A percentile compares a stretch with the other conserved stretches of the same genome.
Evolutionary conservation across 2,329 filamentous ascomycete species (phyloP).

Genomic region (Triangularia verruculosa): DNA sequence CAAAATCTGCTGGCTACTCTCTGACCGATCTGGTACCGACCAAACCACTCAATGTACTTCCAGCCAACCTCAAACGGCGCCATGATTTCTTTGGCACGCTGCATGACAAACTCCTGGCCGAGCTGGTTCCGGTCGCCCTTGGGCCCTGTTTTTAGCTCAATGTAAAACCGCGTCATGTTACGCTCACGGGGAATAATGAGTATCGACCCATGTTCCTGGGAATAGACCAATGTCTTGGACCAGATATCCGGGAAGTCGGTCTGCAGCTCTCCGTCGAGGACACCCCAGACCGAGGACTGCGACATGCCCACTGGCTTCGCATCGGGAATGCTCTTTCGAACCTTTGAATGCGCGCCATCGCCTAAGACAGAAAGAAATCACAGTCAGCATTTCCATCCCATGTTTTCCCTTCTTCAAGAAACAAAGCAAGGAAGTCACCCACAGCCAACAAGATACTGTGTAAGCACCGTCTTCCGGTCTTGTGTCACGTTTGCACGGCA

Average conservation of each 20-base stretch:
- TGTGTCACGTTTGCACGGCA: constrained; percentile 51
- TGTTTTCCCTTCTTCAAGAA: background rate
- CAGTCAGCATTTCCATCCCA: constrained; percentile 5
- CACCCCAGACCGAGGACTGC: constrained; percentile 61
- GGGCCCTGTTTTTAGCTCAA: constrained; percentile 50
- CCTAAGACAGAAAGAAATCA: constrained; percentile 35
- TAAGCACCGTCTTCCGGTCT: constrained; percentile 47
- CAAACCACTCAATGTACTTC: constrained; percentile 67
- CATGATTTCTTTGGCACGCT: constrained; percentile 60
- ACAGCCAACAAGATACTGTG: constrained; percentile 68
- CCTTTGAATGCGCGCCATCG: constrained; percentile 69
- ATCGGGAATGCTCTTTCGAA: constrained; percentile 61
- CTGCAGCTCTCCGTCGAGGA: constrained; percentile 67
- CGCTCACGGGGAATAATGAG: constrained; percentile 72
- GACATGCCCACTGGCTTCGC: constrained; percentile 55
- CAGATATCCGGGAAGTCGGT: constrained; percentile 74
- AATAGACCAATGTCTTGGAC: constrained; percentile 69
- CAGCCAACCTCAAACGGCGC: constrained; percentile 55
- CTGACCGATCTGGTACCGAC: constrained; percentile 68
- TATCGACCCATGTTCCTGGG: constrained; percentile 64
- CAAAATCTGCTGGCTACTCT: constrained; percentile 68
- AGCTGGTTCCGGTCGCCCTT: constrained; percentile 42
- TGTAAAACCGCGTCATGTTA: constrained; percentile 66
- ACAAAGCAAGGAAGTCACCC: constrained; percentile 19
- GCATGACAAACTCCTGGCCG: constrained; percentile 68